These are phyloP conservation scores for Pistacia integerrima DNA, from an alignment of 345 rosid genomes.

Conservation along the genomic window DNA sequence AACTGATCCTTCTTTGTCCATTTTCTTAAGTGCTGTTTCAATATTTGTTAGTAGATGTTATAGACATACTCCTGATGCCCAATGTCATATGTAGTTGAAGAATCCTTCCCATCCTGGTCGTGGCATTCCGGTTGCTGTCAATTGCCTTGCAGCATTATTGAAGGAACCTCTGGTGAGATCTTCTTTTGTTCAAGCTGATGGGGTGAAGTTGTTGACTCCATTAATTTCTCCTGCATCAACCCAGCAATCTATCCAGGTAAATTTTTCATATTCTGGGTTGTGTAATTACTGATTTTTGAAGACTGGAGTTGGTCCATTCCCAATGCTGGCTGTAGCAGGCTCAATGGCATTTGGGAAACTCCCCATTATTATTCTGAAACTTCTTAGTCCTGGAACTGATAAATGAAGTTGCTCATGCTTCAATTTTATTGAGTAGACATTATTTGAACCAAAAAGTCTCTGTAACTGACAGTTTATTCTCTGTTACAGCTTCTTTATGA, in stretches of 20 bases:
- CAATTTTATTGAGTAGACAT: constrained; percentile 1
- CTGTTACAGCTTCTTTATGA: constrained; percentile 87
- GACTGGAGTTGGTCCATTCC: background rate
- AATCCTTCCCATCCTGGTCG: constrained; percentile 88
- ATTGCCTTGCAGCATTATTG: constrained; percentile 72
- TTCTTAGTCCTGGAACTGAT: constrained; percentile 6
- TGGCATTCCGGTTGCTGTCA: constrained; percentile 74
- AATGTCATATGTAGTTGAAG: constrained; percentile 58
- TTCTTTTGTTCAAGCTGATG: constrained; percentile 86
- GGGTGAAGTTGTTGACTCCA: constrained; percentile 87
- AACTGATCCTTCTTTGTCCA: background rate
- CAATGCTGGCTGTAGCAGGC: constrained; percentile 9
- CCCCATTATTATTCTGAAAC: background rate
- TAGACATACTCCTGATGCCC: constrained; percentile 19
- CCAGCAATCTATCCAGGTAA: constrained; percentile 96
- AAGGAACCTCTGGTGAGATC: constrained; percentile 92
- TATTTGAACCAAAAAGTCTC: background rate
- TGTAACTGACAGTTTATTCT: constrained; percentile 17
- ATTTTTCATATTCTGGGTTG: background rate
- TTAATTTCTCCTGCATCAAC: constrained; percentile 92
- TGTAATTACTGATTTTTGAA: constrained; percentile 3
- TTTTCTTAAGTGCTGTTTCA: background rate
- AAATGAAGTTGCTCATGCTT: constrained; percentile 8
- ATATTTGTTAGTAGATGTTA: background rate
- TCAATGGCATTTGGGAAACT: background rate